Evolutionary conservation across 257 asterid species (phyloP).

Genomic region (Perilla frutescens): DNA sequence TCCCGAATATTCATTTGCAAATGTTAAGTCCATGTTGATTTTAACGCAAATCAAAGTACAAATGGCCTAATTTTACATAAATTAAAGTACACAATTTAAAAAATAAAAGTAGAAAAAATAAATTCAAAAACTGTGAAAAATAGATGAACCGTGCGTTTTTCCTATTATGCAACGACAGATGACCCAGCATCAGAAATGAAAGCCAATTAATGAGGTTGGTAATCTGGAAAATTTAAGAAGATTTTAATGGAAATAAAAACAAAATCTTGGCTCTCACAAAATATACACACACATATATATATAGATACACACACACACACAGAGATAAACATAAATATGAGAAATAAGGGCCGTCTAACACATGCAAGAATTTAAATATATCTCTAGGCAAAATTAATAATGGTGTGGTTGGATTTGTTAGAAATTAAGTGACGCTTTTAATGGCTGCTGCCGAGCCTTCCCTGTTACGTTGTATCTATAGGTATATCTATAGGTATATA

Average conservation of each 20-base stretch:
- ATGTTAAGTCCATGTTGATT: too few species aligned
- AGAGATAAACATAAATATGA: conserved; percentile 24
- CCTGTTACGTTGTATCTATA: background rate
- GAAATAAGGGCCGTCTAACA: conserved; percentile 40
- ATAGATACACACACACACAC: background rate
- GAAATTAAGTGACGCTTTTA: conserved; percentile 55
- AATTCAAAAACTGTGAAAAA: background rate
- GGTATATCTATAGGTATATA: background rate
- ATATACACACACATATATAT: too few species aligned
- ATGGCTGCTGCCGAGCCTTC: conserved; percentile 51
- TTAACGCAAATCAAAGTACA: too few species aligned
- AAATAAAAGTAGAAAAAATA: background rate
- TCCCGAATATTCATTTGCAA: too few species aligned
- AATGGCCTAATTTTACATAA: too few species aligned
- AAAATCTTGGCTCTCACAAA: background rate
- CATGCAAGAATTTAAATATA: conserved; percentile 39
- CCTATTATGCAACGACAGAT: background rate
- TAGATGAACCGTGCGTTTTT: background rate
- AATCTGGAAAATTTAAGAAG: conserved; percentile 29
- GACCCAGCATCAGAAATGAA: conserved; percentile 10
- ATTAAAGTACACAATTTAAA: too few species aligned
- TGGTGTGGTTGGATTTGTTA: conserved; percentile 69
- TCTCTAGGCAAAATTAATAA: conserved; percentile 44
- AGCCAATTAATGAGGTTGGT: background rate
- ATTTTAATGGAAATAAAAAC: conserved; percentile 7